Evolutionary conservation across 2,329 filamentous ascomycete species (phyloP), one percentile per base, ranked within the genome.

Genomic region (Zopfia rhizophila): DNA sequence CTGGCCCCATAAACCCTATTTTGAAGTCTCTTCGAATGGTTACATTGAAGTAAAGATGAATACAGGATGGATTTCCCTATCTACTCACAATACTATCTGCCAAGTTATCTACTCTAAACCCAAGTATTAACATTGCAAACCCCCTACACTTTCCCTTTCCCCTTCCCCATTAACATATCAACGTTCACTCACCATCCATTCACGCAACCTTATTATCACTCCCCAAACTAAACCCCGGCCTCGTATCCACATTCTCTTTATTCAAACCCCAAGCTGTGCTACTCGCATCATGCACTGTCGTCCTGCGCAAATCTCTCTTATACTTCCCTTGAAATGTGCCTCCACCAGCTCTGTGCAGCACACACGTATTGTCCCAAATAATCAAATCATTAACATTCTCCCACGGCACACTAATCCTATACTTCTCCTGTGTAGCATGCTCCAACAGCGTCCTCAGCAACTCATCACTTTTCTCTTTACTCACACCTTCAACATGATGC

Each of bases 231-330:
- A 46, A 46, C 14, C 43, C 43, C 7, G 28, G 36, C 19, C 35
- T 37, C 11, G 7, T 25, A 38, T 41, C 37, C 31, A 31, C 10
- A 64, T 18, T 31, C 13, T 25, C 14, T 7, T 25, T 31, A 60
- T 78, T 78, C 45, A 75, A 55, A 2, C 75, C 74, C 70, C 72
- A 77, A 37, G 69, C 73, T 13, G 59, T 54, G 5, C 30, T 44
- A 41, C 73, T 73, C 4, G 53, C 61, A 61, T 77, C 82, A 58
- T 83, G 76, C 2, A 84, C 80, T 0, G 81, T 84, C 4, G 79
- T 78, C 45, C 82, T 66, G 31, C 82, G 66, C 75, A 85, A 73
- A 59, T 85, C 82, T 23, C 80, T 67, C 50, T 57, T 69, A 56
- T 73, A 78, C 55, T 72, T 76, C 0, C 77, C 76, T 45, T 74